Evolutionary conservation across 208 protist species (phyloP).

Genomic region (Crithidia acanthocephali): DNA sequence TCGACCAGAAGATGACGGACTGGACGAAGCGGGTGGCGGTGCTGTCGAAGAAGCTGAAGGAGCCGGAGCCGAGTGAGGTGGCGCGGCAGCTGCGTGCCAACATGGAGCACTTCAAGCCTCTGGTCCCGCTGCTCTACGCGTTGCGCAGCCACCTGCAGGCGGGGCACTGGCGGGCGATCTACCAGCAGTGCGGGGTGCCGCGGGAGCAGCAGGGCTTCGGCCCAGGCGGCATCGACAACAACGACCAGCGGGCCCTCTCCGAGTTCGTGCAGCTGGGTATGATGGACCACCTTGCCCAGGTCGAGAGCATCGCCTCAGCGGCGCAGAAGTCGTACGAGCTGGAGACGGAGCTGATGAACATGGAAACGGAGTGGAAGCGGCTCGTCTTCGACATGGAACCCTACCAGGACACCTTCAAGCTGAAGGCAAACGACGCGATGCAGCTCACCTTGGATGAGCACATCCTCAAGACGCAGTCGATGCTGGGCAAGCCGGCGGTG

Average conservation of each 20-base stretch:
- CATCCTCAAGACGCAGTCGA: constrained; percentile 96
- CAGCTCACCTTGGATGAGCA: constrained; percentile 96
- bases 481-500: constrained; percentile 94
- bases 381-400: constrained; percentile 94
- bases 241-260: constrained; percentile 79
- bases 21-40: constrained; percentile 85
- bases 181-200: constrained; percentile 81
- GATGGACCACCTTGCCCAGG: constrained; percentile 78
- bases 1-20: constrained; percentile 86
- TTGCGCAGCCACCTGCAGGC: constrained; percentile 94
- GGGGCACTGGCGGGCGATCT: constrained; percentile 94
- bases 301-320: constrained; percentile 87
- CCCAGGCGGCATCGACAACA: constrained; percentile 79
- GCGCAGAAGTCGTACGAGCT: constrained; percentile 93
- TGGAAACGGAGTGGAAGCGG: constrained; percentile 95
- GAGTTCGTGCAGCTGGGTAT: constrained; percentile 91
- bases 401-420: constrained; percentile 94
- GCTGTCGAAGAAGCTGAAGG: constrained; percentile 88
- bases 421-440: constrained; percentile 94
- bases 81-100: constrained; percentile 80
- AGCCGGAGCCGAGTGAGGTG: constrained; percentile 81
- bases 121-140: constrained; percentile 94
- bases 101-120: constrained; percentile 92
- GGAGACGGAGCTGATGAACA: constrained; percentile 92
- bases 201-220: constrained; percentile 87